Percentiles rank a stretch among this genome's conserved stretches.
Conservation (phyloP, 768 basidiomycete species). For the Termitomyces sp. region DNA sequence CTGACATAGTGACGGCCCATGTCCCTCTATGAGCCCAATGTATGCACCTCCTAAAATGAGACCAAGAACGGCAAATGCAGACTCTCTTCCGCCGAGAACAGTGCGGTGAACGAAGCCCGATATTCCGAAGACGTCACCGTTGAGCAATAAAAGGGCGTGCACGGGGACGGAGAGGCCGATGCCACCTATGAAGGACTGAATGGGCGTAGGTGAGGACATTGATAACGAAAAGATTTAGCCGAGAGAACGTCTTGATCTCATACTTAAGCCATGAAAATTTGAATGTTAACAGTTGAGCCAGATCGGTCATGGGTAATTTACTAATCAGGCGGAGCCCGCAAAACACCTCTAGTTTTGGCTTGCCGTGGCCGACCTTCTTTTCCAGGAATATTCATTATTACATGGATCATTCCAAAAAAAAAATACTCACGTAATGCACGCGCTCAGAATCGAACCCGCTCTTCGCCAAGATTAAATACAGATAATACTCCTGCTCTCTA, state of each 20-base stretch:
- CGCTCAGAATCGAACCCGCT: no score
- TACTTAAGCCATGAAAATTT: not conserved
- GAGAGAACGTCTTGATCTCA: not conserved
- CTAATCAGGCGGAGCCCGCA: no score
- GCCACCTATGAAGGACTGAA: conserved; percentile 53
- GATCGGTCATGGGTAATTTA: not conserved
- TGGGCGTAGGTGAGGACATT: conserved; percentile 38
- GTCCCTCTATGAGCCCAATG: conserved; percentile 34
- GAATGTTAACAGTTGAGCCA: not conserved
- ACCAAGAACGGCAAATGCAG: conserved; percentile 34
- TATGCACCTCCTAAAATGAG: conserved; percentile 43
- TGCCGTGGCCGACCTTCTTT: no score
- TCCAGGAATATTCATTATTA: no score
- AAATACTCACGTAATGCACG: no score
- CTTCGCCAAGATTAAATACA: no score
- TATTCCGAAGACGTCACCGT: conserved; percentile 53
- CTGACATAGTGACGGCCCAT: conserved; percentile 20
- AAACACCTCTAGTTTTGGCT: no score
- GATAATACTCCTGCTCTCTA: no score
- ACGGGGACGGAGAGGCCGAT: conserved; percentile 44
- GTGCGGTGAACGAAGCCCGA: conserved; percentile 56
- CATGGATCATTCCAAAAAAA: no score
- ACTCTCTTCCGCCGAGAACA: conserved; percentile 37
- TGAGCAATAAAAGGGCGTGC: conserved; percentile 46
- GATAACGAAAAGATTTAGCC: not conserved